phyloP scores from a whole-genome alignment of 768 basidiomycete species.

The Termitomyces sp. region DNA sequence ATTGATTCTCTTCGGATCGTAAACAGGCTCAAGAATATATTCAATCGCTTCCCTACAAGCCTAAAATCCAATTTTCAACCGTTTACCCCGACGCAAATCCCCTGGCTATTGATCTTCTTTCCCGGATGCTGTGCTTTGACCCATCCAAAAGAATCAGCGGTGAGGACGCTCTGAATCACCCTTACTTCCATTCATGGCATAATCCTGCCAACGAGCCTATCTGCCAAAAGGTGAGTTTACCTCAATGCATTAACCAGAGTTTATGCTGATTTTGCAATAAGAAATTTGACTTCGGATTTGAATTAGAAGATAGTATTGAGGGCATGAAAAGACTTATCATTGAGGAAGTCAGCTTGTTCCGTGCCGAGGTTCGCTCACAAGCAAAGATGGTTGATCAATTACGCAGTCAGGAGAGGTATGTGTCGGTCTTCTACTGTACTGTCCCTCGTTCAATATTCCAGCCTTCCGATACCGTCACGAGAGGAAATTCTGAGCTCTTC shows the following conservation, averaged over 20 bases:
- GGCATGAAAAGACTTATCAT: constrained; percentile 94
- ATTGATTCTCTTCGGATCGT: neutral
- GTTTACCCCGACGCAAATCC: constrained; percentile 96
- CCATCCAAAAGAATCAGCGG: constrained; percentile 97
- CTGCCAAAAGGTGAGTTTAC: constrained; percentile 59
- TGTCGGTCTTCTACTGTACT: neutral
- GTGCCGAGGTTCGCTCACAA: constrained; percentile 82
- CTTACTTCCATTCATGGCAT: constrained; percentile 94
- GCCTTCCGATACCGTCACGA: constrained; percentile 72
- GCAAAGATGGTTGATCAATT: constrained; percentile 65
- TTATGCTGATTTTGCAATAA: constrained; percentile 19
- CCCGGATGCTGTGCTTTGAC: constrained; percentile 91
- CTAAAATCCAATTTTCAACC: constrained; percentile 84
- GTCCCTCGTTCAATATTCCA: constrained; percentile 19
- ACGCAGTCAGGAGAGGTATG: constrained; percentile 71
- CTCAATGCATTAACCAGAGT: neutral
- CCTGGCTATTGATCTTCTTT: constrained; percentile 86
- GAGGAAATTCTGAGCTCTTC: constrained; percentile 81
- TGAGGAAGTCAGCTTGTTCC: constrained; percentile 86
- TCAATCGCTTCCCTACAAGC: constrained; percentile 94
- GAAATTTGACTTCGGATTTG: constrained; percentile 97
- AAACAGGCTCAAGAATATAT: constrained; percentile 96
- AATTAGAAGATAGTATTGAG: constrained; percentile 93
- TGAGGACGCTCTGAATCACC: constrained; percentile 91
- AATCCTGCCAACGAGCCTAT: constrained; percentile 91